Evolutionary conservation across 768 basidiomycete genomes (phyloP), one percentile per base, ranked within the genome.

Genomic region (Suillus subluteus): DNA sequence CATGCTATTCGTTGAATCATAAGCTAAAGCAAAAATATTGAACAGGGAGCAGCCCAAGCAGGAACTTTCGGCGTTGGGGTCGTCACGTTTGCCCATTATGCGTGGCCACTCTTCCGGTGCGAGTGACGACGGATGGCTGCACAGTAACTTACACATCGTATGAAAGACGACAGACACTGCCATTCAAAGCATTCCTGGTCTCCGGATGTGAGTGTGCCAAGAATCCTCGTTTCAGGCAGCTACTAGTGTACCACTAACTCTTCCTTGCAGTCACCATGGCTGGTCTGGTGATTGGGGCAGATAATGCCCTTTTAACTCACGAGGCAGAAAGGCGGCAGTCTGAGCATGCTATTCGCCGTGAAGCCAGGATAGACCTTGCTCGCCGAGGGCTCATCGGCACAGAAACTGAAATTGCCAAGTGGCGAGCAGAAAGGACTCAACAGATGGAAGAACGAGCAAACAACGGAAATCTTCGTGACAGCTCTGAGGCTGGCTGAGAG

Each of bases 371-470:
- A 41, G 92, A 93, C 64, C 84, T 96, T 58, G 87, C 90, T 21
- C 83, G 87, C 46, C 86, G 86, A 67, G 94, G 94, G 32, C 80
- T 91, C 54, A 84, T 96, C 63, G 87, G 88, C 2, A 95, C 94
- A 8, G 94, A 96, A 76, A 87, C 91, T 11, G 93, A 91, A 68
- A 95, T 96, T 40, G 82, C 87, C 40, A 88, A 87, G 74, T 96
- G 94, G 94, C 90, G 85, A 73, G 85, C 81, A 65, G 80, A 82
- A 69, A 79, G 76, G 68, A 72, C 76, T 65, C 73, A 65, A 63
- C 65, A 67, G 43, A 66, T 71, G 37, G 56, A 55, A 67, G 58
- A 41, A 55, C 54, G 62, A 9, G 23, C 32, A 6, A 44, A 62
- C 21, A 44, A 58, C 11, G 23, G 64, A 16, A 58, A 50, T 35